phyloP scores from a whole-genome alignment of 305 asterid species.

The Fraxinus floribunda region DNA sequence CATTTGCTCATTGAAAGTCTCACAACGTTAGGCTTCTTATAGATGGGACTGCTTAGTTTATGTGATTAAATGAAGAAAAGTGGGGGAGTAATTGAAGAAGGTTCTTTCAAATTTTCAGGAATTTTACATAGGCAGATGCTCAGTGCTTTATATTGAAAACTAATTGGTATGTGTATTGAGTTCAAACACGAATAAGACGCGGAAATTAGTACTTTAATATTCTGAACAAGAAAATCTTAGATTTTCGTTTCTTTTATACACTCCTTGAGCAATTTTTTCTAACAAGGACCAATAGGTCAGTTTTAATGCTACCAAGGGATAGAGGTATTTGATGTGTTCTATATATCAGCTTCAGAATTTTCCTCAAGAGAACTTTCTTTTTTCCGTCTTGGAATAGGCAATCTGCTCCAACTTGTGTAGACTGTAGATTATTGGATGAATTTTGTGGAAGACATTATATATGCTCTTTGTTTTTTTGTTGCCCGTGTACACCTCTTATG shows the following conservation, averaged over 20 bases:
- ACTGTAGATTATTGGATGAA: not conserved
- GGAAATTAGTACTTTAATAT: too few species aligned
- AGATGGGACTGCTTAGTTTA: not conserved
- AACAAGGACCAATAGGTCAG: not conserved
- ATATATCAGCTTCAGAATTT: not conserved
- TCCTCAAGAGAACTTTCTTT: not conserved
- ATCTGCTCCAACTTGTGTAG: not conserved
- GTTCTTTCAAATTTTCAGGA: not conserved
- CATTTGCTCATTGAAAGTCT: not conserved
- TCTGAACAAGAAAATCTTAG: not conserved
- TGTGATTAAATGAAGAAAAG: not conserved
- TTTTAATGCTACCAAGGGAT: not conserved
- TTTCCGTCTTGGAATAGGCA: not conserved
- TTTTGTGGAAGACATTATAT: not conserved
- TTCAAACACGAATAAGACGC: not conserved
- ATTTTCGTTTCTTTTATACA: not conserved
- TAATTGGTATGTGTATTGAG: not conserved
- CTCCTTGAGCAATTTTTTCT: not conserved
- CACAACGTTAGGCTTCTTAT: not conserved
- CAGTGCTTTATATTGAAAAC: not conserved
- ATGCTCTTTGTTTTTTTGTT: not conserved
- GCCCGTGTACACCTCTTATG: not conserved
- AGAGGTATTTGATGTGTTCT: not conserved
- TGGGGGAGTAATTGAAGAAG: not conserved
- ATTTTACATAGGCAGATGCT: not conserved